Conservation (phyloP, 2,329 filamentous ascomycete genomes). For the Penicillium sp. region DNA sequence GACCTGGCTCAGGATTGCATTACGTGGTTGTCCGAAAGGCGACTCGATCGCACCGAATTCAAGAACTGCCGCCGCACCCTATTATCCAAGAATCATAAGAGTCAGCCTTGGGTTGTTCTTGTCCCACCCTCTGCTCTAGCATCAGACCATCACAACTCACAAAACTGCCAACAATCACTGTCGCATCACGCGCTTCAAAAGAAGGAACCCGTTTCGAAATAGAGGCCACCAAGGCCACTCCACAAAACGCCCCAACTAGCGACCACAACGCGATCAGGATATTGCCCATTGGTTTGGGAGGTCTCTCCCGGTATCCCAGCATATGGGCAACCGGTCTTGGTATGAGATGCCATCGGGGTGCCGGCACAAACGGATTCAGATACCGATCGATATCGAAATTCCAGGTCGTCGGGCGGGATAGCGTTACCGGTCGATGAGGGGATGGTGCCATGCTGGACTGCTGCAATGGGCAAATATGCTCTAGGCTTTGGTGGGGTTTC, state of each 20-base stretch:
- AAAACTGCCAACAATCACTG: constrained; percentile 67
- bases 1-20: constrained; percentile 65
- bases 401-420: constrained; percentile 29
- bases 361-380: constrained; percentile 68
- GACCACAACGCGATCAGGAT: constrained; percentile 61
- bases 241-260: constrained; percentile 62
- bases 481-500: background rate
- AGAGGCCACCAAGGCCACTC: constrained; percentile 59
- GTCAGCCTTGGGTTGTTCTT: constrained; percentile 1
- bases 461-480: background rate
- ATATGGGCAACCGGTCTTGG: constrained; percentile 67
- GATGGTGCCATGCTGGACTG: constrained; percentile 7
- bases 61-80: constrained; percentile 74
- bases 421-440: constrained; percentile 4
- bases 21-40: constrained; percentile 70
- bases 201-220: constrained; percentile 55
- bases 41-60: constrained; percentile 71
- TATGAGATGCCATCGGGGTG: constrained; percentile 61
- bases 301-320: constrained; percentile 58
- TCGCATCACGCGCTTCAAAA: constrained; percentile 54
- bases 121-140: background rate
- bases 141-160: constrained; percentile 47
- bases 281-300: constrained; percentile 52
- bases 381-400: constrained; percentile 75
- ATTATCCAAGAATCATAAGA: background rate